These are phyloP conservation scores for Botrytis tulipae DNA, from an alignment of 2,329 filamentous ascomycete genomes.

Conservation along the genomic window DNA sequence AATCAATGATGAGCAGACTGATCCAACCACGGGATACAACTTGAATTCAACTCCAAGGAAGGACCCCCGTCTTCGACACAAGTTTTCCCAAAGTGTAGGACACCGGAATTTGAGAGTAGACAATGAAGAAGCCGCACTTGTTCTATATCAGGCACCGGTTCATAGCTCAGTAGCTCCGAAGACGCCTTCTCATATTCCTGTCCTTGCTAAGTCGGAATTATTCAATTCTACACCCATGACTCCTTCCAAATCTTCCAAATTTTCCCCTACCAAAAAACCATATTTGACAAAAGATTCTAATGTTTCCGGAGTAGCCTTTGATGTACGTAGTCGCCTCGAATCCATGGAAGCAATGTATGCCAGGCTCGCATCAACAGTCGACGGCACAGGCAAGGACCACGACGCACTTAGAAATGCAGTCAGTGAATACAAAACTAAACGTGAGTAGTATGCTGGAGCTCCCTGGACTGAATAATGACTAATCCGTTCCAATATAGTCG, in stretches of 20 bases:
- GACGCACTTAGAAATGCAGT: slow-evolving; percentile 72
- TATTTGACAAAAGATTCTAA: slow-evolving; percentile 77
- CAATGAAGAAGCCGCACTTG: slow-evolving; percentile 30
- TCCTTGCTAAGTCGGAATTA: slow-evolving; percentile 35
- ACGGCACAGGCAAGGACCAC: slow-evolving; percentile 64
- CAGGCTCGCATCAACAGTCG: slow-evolving; percentile 70
- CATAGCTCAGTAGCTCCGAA: slow-evolving; percentile 34
- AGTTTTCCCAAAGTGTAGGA: slow-evolving; percentile 29
- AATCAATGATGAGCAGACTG: slow-evolving; percentile 26
- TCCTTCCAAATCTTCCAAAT: slow-evolving; percentile 44
- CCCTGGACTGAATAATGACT: slow-evolving; percentile 6
- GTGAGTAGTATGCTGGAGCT: slow-evolving; percentile 39
- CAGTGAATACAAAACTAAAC: slow-evolving; percentile 64
- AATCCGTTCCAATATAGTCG: slow-evolving; percentile 27
- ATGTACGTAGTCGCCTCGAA: slow-evolving; percentile 73
- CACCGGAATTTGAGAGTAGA: slow-evolving; percentile 29
- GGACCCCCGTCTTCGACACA: slow-evolving; percentile 26
- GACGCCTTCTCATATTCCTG: slow-evolving; percentile 40
- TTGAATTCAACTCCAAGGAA: slow-evolving; percentile 23
- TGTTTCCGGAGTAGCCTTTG: slow-evolving; percentile 66
- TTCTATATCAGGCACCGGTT: slow-evolving; percentile 32
- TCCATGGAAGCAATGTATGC: slow-evolving; percentile 74
- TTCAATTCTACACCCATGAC: slow-evolving; percentile 32
- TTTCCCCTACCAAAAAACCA: slow-evolving; percentile 43
- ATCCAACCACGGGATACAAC: slow-evolving; percentile 27